Evolutionary conservation across 2,329 filamentous ascomycete genomes (phyloP).

Genomic region (Fusarium sp.): DNA sequence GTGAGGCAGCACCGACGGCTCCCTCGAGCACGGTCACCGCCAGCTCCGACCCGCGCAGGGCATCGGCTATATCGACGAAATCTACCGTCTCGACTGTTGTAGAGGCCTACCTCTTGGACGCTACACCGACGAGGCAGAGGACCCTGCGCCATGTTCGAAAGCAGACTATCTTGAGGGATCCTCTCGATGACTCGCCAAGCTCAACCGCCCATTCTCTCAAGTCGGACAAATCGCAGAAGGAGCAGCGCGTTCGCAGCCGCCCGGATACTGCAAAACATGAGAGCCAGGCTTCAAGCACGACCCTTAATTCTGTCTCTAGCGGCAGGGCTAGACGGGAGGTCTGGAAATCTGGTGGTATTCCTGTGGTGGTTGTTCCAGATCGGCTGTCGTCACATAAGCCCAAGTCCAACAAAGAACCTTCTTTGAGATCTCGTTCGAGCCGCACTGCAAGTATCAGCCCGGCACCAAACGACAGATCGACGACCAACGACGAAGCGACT

Average conservation of each 20-base stretch:
- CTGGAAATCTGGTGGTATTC: slow-evolving; percentile 70
- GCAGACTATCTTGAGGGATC: slow-evolving; percentile 62
- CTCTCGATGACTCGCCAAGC: slow-evolving; percentile 39
- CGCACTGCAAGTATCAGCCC: slow-evolving; percentile 66
- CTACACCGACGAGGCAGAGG: slow-evolving; percentile 58
- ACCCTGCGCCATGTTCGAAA: slow-evolving; percentile 74
- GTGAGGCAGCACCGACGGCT: slow-evolving; percentile 42
- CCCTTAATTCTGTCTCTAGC: slow-evolving; percentile 64
- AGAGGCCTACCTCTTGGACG: slow-evolving; percentile 68
- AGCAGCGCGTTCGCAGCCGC: slow-evolving; percentile 45
- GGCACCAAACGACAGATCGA: slow-evolving; percentile 56
- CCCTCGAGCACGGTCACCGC: slow-evolving; percentile 54
- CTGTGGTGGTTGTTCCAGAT: slow-evolving; percentile 72
- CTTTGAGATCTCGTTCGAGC: slow-evolving; percentile 72
- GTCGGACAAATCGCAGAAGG: slow-evolving; percentile 39
- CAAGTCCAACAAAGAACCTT: slow-evolving; percentile 64
- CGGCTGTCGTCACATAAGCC: slow-evolving; percentile 66
- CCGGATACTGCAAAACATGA: slow-evolving; percentile 53
- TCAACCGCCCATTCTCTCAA: slow-evolving; percentile 19
- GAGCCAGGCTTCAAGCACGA: slow-evolving; percentile 62
- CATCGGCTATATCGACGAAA: slow-evolving; percentile 66
- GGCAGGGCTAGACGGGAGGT: slow-evolving; percentile 69
- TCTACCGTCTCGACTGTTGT: slow-evolving; percentile 69
- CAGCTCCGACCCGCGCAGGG: slow-evolving; percentile 60
- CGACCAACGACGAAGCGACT: slow-evolving; percentile 56